These are phyloP conservation scores for Angomonas ambiguus DNA, from an alignment of 208 protist genomes.

Conservation along the genomic window DNA sequence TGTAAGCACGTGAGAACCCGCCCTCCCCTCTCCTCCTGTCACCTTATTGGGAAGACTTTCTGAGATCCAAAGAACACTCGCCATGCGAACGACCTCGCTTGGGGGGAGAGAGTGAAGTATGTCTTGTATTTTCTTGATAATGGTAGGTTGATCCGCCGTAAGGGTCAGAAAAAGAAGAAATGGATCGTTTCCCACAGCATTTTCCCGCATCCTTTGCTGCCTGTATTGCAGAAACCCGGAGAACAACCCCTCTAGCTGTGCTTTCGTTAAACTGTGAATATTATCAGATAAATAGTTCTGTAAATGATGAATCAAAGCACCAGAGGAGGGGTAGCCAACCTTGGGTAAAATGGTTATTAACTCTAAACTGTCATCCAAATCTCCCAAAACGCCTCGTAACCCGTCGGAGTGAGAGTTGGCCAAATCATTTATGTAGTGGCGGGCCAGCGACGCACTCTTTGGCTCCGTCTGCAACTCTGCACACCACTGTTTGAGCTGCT, in stretches of 20 bases:
- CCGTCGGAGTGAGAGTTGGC: neutral
- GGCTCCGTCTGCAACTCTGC: slow-evolving; percentile 21
- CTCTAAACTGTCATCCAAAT: slow-evolving; percentile 38
- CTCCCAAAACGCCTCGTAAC: neutral
- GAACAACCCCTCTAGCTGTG: neutral
- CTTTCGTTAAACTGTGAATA: neutral
- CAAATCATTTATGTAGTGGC: neutral
- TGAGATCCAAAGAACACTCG: neutral
- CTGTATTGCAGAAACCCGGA: neutral
- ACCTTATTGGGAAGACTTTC: neutral
- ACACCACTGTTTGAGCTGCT: slow-evolving; percentile 39
- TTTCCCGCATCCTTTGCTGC: neutral
- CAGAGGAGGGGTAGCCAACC: neutral
- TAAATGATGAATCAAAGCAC: neutral
- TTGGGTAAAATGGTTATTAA: slow-evolving; percentile 13
- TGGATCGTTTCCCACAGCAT: neutral
- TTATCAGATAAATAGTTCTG: neutral
- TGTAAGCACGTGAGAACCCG: neutral
- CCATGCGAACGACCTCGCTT: neutral
- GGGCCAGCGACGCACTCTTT: slow-evolving; percentile 10
- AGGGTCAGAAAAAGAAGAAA: neutral
- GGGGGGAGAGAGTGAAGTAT: neutral
- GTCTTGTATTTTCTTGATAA: neutral
- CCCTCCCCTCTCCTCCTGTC: neutral
- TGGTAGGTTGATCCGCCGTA: neutral